Conservation (phyloP, 768 basidiomycete species). For the Hypholoma sublateritium region DNA sequence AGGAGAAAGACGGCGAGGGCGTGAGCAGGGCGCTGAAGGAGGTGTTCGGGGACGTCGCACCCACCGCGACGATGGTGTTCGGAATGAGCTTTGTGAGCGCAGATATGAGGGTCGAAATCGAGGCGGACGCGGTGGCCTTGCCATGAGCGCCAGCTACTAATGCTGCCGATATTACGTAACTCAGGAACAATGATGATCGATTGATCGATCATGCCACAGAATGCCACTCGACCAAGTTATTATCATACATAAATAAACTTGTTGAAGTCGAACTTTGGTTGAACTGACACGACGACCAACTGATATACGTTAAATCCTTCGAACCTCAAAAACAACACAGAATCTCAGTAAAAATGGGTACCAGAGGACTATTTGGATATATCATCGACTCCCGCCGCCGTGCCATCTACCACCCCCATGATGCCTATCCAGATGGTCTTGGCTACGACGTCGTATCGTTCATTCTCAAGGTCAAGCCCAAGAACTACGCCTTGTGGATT, state of each 20-base stretch:
- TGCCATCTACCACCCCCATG: background rate
- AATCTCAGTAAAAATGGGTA: background rate
- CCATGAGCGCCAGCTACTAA: conserved; percentile 2
- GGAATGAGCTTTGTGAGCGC: conserved; percentile 43
- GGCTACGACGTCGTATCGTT: background rate
- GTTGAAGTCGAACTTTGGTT: too few species aligned
- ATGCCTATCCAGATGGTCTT: background rate
- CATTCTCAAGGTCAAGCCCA: background rate
- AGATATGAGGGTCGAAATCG: conserved; percentile 56
- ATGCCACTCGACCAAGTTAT: background rate
- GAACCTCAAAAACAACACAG: too few species aligned
- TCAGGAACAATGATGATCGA: too few species aligned
- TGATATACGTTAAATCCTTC: too few species aligned
- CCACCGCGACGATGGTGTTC: conserved; percentile 55
- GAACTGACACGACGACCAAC: too few species aligned
- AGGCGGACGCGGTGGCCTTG: conserved; percentile 47
- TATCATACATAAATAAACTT: too few species aligned
- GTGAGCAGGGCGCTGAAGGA: conserved; percentile 43
- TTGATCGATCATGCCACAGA: background rate
- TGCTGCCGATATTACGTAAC: too few species aligned
- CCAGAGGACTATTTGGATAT: background rate
- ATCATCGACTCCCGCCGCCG: background rate
- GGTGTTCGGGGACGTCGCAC: conserved; percentile 38
- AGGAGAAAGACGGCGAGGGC: conserved; percentile 36
- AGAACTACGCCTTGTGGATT: background rate